Evolutionary conservation across 139 green algal species (phyloP), one percentile per base, ranked within the genome.

Genomic region (Diplosphaera chodatii): DNA sequence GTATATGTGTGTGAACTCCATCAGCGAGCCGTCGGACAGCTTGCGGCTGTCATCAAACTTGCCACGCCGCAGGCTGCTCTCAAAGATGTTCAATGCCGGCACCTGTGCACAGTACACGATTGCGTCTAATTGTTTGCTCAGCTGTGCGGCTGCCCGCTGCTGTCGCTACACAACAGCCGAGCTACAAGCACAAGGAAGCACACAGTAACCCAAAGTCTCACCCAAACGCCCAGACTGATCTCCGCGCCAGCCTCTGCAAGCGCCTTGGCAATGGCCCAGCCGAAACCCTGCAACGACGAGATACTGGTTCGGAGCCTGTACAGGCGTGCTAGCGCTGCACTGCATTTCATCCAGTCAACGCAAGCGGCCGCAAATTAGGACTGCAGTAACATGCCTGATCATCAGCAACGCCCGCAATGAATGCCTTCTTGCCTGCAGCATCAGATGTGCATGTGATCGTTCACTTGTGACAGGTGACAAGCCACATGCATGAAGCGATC

Each of bases 361-460:
- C n/a, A n/a, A n/a, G n/a, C n/a, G n/a, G 48, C 3, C 48, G 18
- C n/a, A n/a, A 4, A 32, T 74, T 34, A 64, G 91, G n/a, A n/a
- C n/a, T n/a, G n/a, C n/a, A n/a, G n/a, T n/a, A n/a, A n/a, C n/a
- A n/a, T n/a, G n/a, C 92, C 85, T 98, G 89, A 82, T 99, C 95
- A 72, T 99, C 95, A 40, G 95, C 95, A 55, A 99, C 92, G 40
- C 95, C 95, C 40, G 95, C 95, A 48, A 99, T 94, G 85, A 99
- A 99, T 0, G 93, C 95, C 74, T 93, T 93, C 88, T 99, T 99
- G 55, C 94, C 94, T 96, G 85, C 67, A 70, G 48, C 31, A 32
- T 55, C 27, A 21, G 21, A 65, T 27, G 22, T 28, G 4, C n/a
- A 63, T 33, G 71, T 62, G 23, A 23, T 63, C 15, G 21, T 20